A percentile compares a stretch with the other conserved stretches of the same genome.
Evolutionary conservation across 106 monocot species (phyloP).

Genomic region (Apostasia ramifera): DNA sequence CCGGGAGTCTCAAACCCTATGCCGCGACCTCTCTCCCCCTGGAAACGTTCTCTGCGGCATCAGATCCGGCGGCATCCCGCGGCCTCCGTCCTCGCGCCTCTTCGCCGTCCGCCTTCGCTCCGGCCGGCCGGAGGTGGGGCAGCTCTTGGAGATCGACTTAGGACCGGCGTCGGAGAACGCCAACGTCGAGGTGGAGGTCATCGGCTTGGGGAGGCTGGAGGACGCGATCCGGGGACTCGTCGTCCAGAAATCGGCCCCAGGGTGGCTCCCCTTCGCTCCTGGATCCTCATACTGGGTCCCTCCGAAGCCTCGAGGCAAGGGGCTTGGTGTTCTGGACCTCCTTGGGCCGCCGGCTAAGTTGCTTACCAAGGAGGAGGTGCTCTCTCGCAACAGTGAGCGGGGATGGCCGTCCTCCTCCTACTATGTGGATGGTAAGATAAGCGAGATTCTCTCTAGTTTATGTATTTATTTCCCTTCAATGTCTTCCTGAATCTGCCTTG

Average conservation of each 20-base stretch:
- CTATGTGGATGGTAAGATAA: conserved; percentile 23
- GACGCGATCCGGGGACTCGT: conserved; percentile 40
- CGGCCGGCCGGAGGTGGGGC: conserved; percentile 21
- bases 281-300: conserved; percentile 47
- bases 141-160: conserved; percentile 42
- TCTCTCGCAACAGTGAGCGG: conserved; percentile 13
- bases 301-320: conserved; percentile 11
- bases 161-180: conserved; percentile 4
- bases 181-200: conserved; percentile 10
- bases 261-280: conserved; percentile 47
- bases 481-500: no score
- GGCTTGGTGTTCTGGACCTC: conserved; percentile 23
- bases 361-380: conserved; percentile 27
- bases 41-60: background rate
- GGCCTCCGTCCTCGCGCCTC: background rate
- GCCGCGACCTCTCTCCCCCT: background rate
- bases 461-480: no score
- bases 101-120: conserved; percentile 9
- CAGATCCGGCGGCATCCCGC: background rate
- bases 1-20: conserved; percentile 9
- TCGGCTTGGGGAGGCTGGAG: conserved; percentile 27
- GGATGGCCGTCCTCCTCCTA: conserved; percentile 36
- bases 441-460: no score
- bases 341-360: conserved; percentile 13
- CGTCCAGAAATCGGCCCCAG: conserved; percentile 28